Percentiles rank a stretch among this genome's conserved stretches.
These are phyloP conservation scores for Dendrothele bispora DNA, from an alignment of 768 basidiomycete genomes.

Conservation along the genomic window DNA sequence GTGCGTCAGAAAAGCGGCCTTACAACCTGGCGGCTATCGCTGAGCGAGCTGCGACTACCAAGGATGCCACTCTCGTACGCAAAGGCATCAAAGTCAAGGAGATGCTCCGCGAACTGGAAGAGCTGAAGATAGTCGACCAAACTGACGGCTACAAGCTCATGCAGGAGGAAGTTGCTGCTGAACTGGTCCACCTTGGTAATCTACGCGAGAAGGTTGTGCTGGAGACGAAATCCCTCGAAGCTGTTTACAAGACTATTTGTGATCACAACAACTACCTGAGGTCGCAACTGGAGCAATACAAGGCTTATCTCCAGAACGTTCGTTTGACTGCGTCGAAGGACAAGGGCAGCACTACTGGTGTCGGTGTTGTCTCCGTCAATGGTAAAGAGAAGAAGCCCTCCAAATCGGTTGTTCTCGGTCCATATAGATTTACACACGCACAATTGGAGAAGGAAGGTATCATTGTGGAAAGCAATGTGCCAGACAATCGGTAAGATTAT, in stretches of 20 bases:
- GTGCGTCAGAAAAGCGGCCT: conserved; percentile 79
- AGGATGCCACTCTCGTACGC: conserved; percentile 92
- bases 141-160: conserved; percentile 88
- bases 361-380: conserved; percentile 93
- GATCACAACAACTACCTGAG: conserved; percentile 99
- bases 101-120: conserved; percentile 95
- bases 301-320: conserved; percentile 98
- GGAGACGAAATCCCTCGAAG: conserved; percentile 91
- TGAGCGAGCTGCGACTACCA: conserved; percentile 94
- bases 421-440: conserved; percentile 96
- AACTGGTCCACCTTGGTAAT: conserved; percentile 95
- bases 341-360: conserved; percentile 82
- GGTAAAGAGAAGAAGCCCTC: conserved; percentile 95
- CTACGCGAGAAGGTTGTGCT: conserved; percentile 91
- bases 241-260: conserved; percentile 98
- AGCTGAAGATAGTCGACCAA: conserved; percentile 81
- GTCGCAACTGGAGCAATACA: conserved; percentile 97
- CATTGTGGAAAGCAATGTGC: conserved; percentile 98
- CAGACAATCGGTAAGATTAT: conserved; percentile 82
- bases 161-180: conserved; percentile 95
- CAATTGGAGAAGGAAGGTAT: conserved; percentile 99
- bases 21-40: conserved; percentile 88
- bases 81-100: conserved; percentile 99
- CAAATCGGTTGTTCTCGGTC: conserved; percentile 87
- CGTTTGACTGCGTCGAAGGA: conserved; percentile 87